phyloP scores from a whole-genome alignment of 176 grass and related monocot species.

The Aegilops umbellulata region DNA sequence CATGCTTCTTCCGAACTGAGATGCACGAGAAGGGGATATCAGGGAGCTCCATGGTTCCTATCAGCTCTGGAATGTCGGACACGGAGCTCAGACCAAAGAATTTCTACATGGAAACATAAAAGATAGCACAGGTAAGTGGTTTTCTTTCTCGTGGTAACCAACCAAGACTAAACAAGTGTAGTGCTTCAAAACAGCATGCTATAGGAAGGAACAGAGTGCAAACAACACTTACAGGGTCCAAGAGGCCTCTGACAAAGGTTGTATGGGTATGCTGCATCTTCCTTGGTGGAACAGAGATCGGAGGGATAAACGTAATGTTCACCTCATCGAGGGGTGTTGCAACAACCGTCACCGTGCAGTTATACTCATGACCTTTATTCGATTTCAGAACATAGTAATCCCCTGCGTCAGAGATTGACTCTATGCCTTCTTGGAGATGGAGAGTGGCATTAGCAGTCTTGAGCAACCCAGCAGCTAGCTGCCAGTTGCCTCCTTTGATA shows the following conservation, averaged over 20 bases:
- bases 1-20: conserved; percentile 71
- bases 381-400: conserved; percentile 76
- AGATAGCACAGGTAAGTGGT: not conserved
- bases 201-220: not conserved
- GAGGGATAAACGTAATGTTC: conserved; percentile 71
- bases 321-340: conserved; percentile 88
- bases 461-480: conserved; percentile 69
- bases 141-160: not conserved
- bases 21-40: conserved; percentile 78
- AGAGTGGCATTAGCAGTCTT: conserved; percentile 63
- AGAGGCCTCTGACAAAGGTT: conserved; percentile 79
- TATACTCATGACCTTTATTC: conserved; percentile 60
- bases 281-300: conserved; percentile 69
- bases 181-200: not conserved
- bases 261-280: conserved; percentile 83
- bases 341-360: conserved; percentile 66
- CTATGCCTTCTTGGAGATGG: conserved; percentile 80
- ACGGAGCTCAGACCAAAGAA: conserved; percentile 71
- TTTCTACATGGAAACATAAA: conserved; percentile 42
- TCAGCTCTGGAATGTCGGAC: conserved; percentile 66
- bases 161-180: not conserved
- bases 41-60: conserved; percentile 81
- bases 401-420: conserved; percentile 57
- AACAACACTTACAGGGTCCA: conserved; percentile 74
- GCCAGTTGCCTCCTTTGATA: conserved; percentile 77